Percentiles rank a stretch among this genome's conserved stretches.
Conservation (phyloP, 176 grass and related monocot species). For the Hyparrhenia diplandra region DNA sequence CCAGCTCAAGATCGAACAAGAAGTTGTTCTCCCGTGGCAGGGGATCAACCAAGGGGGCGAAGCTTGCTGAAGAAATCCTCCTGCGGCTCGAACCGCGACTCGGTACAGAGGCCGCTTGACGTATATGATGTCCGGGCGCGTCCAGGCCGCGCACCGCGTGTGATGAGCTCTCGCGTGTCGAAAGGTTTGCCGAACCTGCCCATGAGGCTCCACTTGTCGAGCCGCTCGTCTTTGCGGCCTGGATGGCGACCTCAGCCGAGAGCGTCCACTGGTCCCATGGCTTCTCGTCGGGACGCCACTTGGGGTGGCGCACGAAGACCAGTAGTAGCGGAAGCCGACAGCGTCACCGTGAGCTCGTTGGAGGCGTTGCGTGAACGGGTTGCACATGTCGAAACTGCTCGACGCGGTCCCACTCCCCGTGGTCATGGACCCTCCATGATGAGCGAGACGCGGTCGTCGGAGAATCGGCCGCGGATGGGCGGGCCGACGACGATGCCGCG, state of each 20-base stretch:
- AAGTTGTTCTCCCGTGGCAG: slow-evolving; percentile 47
- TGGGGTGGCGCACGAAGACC: slow-evolving; percentile 89
- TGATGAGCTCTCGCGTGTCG: slow-evolving; percentile 57
- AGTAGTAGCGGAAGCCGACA: slow-evolving; percentile 58
- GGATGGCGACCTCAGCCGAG: slow-evolving; percentile 67
- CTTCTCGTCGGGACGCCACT: slow-evolving; percentile 67
- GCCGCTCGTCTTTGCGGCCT: slow-evolving; percentile 51
- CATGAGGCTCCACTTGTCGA: slow-evolving; percentile 94
- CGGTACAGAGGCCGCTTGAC: slow-evolving; percentile 77
- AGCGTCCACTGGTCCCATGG: slow-evolving; percentile 94
- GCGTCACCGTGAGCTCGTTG: slow-evolving; percentile 40
- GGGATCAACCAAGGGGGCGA: slow-evolving; percentile 64
- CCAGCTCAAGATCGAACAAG: slow-evolving; percentile 55
- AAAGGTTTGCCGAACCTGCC: slow-evolving; percentile 66
- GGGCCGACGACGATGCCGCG: slow-evolving; percentile 87
- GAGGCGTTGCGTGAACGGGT: slow-evolving; percentile 60
- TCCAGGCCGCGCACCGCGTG: slow-evolving; percentile 84
- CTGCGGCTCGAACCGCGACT: slow-evolving; percentile 82
- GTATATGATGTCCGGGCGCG: slow-evolving; percentile 84
- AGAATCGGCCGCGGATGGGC: slow-evolving; percentile 86
- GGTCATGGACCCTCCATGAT: slow-evolving; percentile 55
- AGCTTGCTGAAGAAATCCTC: slow-evolving; percentile 71
- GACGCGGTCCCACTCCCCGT: slow-evolving; percentile 79
- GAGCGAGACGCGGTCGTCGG: slow-evolving; percentile 83
- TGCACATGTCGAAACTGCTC: slow-evolving; percentile 86